Evolutionary conservation across 768 basidiomycete genomes (phyloP), one percentile per base, ranked within the genome.

Genomic region (Tylopilus intermedius): DNA sequence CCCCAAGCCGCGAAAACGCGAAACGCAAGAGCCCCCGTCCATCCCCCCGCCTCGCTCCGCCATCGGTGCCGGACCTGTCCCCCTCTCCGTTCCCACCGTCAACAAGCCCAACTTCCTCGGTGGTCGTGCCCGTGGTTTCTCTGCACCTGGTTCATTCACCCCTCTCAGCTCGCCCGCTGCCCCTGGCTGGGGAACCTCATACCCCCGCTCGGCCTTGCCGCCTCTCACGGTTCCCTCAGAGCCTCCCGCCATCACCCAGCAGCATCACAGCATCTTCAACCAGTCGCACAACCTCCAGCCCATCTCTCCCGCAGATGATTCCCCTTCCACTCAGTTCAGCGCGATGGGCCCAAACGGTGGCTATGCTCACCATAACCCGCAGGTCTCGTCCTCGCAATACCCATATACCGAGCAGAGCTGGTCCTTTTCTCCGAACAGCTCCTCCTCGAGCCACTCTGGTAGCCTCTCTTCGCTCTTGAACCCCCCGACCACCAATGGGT

Each of bases 141-240:
- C 90, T 53, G 87, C 88, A 3, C 90, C 89, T 39, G 86, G 88
- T 45, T 83, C 88, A 0, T 90, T 84, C 68, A 82, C 82, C 2
- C 87, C 87, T 45, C 78, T 88, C 57, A 77, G 73, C 64, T 86
- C 84, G 60, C 73, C 76, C 44, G 73, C 74, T 52, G 69, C 79
- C 35, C 63, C 78, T 43, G 79, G 78, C 54, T 88, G 87, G 86
- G 76, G 75, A 57, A 73, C 74, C 47, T 78, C 70, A 50, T 83
- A 81, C 72, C 66, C 81, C 53, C 80, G 85, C 46, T 75, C 80
- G 49, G 79, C 82, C 24, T 76, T 93, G 47, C 90, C 90, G 27
- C 90, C 90, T 26, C 79, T 93, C 50, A 90, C 84, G 46, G 89
- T 91, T 45, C 90, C 90, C 49, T 84, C 85, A 26, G 87, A 90